Percentiles rank a stretch among this genome's conserved stretches.
These are phyloP conservation scores for Dendrobium huoshanense DNA, from an alignment of 106 monocot species.

Conservation along the genomic window DNA sequence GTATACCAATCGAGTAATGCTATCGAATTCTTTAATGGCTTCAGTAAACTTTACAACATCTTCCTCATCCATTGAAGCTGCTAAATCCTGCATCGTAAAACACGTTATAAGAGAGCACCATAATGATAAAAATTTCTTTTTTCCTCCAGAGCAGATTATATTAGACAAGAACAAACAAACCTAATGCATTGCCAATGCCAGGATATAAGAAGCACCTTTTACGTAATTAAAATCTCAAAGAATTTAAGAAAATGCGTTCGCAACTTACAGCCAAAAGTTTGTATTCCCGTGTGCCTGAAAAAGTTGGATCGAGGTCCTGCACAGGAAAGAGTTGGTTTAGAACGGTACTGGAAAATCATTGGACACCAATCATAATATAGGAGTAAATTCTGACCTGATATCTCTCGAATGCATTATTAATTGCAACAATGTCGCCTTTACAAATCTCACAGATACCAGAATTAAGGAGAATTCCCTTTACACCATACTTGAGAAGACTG, in stretches of 20 bases:
- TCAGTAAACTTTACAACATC: conserved; percentile 80
- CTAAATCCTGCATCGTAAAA: conserved; percentile 55
- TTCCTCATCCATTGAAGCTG: conserved; percentile 79
- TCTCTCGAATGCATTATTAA: conserved; percentile 57
- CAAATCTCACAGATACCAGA: conserved; percentile 89
- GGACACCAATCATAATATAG: not conserved
- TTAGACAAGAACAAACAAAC: too few species aligned
- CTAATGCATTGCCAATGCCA: too few species aligned
- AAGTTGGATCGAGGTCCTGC: conserved; percentile 59
- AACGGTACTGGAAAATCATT: not conserved
- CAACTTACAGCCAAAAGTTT: conserved; percentile 39
- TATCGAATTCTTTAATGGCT: conserved; percentile 71
- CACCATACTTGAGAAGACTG: conserved; percentile 82
- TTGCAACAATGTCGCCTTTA: conserved; percentile 76
- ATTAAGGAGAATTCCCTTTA: conserved; percentile 81
- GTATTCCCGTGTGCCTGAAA: conserved; percentile 73
- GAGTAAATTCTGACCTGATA: conserved; percentile 42
- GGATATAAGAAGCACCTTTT: too few species aligned
- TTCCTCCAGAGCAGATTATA: too few species aligned
- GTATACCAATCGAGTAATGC: conserved; percentile 85
- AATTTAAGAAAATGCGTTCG: not conserved
- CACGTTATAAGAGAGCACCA: too few species aligned
- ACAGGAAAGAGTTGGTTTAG: not conserved
- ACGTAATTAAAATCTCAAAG: too few species aligned
- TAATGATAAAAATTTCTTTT: too few species aligned